Percentiles rank a stretch among this genome's conserved stretches.
Evolutionary conservation across 2,329 filamentous ascomycete species (phyloP).

Genomic region (Cladobotryum protrusum): DNA sequence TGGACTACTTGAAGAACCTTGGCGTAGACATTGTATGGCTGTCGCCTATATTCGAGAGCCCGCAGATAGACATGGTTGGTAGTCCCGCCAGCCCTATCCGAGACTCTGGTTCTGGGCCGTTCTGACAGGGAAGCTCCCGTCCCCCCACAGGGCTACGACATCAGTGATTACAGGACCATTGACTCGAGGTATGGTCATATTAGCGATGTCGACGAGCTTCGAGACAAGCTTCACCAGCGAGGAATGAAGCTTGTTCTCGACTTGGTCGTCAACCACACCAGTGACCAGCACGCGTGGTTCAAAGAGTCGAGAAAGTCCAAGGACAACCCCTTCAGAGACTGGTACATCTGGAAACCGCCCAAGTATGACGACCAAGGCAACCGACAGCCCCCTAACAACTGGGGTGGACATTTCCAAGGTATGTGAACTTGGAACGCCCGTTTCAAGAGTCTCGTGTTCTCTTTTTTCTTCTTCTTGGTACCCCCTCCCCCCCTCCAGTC

Average conservation of each 20-base stretch:
- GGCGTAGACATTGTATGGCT: constrained; percentile 56
- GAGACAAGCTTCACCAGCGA: constrained; percentile 52
- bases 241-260: constrained; percentile 67
- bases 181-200: constrained; percentile 62
- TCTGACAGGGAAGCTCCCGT: not conserved
- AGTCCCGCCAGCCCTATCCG: not conserved
- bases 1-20: constrained; percentile 49
- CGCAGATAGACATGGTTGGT: constrained; percentile 57
- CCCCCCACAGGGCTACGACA: constrained; percentile 56
- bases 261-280: constrained; percentile 68
- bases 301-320: constrained; percentile 47
- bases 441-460: not conserved
- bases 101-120: not conserved
- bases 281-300: constrained; percentile 52
- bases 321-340: constrained; percentile 50
- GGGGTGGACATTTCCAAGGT: constrained; percentile 38
- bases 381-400: constrained; percentile 56
- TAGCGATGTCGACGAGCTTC: constrained; percentile 58
- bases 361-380: constrained; percentile 51
- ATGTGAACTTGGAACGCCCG: not conserved
- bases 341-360: constrained; percentile 61
- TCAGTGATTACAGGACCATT: constrained; percentile 61
- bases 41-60: constrained; percentile 42
- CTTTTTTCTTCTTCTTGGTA: no score
- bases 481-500: not conserved